Percentiles rank a stretch among this genome's conserved stretches.
Evolutionary conservation across 352 stramenopile genomes (phyloP).

Genomic region (Blastocystis sp.): DNA sequence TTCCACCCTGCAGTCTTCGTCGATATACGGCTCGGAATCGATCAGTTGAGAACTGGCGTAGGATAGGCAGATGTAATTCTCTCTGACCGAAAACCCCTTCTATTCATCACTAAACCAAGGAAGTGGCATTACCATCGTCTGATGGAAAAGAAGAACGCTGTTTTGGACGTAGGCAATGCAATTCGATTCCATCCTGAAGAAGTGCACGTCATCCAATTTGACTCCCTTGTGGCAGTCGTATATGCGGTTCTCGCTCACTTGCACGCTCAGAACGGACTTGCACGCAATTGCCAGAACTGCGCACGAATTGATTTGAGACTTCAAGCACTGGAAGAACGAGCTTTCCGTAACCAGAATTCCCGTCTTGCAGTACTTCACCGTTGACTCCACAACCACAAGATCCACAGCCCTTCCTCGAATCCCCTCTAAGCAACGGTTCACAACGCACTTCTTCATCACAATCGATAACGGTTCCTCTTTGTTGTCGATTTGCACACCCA

Average conservation of each 20-base stretch:
- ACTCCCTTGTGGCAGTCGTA: background rate
- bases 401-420: background rate
- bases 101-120: background rate
- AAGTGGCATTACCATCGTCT: background rate
- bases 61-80: background rate
- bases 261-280: background rate
- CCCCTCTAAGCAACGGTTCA: background rate
- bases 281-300: background rate
- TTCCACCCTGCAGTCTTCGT: background rate
- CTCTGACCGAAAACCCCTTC: background rate
- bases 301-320: background rate
- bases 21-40: background rate
- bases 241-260: background rate
- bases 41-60: background rate
- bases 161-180: background rate
- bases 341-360: background rate
- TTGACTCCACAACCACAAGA: background rate
- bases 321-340: background rate
- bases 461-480: background rate
- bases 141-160: background rate
- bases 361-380: background rate
- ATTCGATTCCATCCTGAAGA: background rate
- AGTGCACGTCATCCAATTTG: background rate
- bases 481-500: background rate
- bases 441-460: background rate